Conservation (phyloP, 2,329 filamentous ascomycete species). For the Nemania sp. region DNA sequence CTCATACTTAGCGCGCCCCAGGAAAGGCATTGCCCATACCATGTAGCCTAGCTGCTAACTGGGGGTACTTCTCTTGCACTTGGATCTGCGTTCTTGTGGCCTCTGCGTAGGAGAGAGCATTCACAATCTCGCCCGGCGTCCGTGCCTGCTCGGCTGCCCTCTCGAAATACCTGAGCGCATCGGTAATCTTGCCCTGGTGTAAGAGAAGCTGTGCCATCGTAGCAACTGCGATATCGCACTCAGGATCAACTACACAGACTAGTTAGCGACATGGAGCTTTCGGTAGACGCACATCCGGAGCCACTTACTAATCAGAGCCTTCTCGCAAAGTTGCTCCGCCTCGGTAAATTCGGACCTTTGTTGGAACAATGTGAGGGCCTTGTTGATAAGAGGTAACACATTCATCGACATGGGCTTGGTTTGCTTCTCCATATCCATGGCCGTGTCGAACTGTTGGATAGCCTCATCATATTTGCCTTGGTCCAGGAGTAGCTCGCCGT, state of each 20-base stretch:
- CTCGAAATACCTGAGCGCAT: conserved; percentile 96
- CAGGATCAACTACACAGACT: conserved; percentile 75
- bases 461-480: conserved; percentile 95
- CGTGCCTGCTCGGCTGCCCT: conserved; percentile 90
- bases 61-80: conserved; percentile 84
- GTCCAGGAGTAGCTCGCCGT: conserved; percentile 93
- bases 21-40: conserved; percentile 48
- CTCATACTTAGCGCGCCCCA: conserved; percentile 29
- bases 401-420: conserved; percentile 95
- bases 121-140: conserved; percentile 94
- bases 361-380: conserved; percentile 94
- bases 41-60: conserved; percentile 73
- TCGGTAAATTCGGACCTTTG: conserved; percentile 97
- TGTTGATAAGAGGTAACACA: conserved; percentile 96
- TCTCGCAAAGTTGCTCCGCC: conserved; percentile 94
- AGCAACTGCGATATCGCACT: conserved; percentile 97
- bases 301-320: conserved; percentile 88
- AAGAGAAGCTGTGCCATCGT: conserved; percentile 98
- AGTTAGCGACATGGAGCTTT: conserved; percentile 42
- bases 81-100: conserved; percentile 95
- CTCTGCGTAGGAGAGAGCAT: conserved; percentile 94
- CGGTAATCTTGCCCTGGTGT: conserved; percentile 95
- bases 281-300: conserved; percentile 13
- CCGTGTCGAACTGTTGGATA: conserved; percentile 96
- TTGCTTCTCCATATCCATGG: conserved; percentile 98